Conservation (phyloP, 2,329 filamentous ascomycete genomes). For the Harringtonia lauricola region DNA sequence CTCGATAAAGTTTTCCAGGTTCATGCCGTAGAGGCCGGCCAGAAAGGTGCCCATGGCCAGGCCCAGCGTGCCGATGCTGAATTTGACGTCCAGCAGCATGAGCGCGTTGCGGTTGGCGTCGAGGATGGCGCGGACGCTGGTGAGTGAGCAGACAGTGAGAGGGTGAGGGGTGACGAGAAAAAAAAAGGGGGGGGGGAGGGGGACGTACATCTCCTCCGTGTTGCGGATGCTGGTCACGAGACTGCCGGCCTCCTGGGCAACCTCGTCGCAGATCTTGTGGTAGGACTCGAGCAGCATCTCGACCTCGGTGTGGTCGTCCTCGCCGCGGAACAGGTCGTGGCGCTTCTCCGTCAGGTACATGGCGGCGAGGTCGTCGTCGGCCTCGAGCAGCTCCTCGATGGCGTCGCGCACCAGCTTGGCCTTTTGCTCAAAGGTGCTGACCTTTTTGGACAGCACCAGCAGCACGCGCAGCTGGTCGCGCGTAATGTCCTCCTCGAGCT, state of each 20-base stretch:
- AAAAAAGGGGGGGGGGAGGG: neutral
- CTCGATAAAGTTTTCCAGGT: conserved; percentile 96
- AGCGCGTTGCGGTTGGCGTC: conserved; percentile 97
- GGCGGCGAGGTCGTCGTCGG: conserved; percentile 83
- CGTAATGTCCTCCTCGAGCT: conserved; percentile 94
- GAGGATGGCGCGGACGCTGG: conserved; percentile 85
- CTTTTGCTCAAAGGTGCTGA: conserved; percentile 96
- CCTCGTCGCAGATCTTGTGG: conserved; percentile 95
- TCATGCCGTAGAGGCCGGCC: conserved; percentile 99
- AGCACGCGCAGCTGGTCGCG: conserved; percentile 84
- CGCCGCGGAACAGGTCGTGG: conserved; percentile 57
- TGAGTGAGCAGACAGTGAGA: neutral
- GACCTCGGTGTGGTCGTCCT: conserved; percentile 89
- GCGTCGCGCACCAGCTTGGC: conserved; percentile 87
- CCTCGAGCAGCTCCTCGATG: conserved; percentile 89
- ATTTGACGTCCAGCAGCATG: conserved; percentile 94
- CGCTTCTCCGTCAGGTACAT: conserved; percentile 95
- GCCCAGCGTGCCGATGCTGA: conserved; percentile 90
- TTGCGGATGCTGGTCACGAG: conserved; percentile 91
- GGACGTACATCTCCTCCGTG: conserved; percentile 87
- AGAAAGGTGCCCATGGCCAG: conserved; percentile 90
- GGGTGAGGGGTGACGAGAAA: neutral
- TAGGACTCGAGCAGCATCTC: conserved; percentile 97
- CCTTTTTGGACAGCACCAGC: conserved; percentile 86
- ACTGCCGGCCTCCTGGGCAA: conserved; percentile 89